These are phyloP conservation scores for Scutellaria baicalensis DNA, from an alignment of 257 asterid genomes.

Conservation along the genomic window DNA sequence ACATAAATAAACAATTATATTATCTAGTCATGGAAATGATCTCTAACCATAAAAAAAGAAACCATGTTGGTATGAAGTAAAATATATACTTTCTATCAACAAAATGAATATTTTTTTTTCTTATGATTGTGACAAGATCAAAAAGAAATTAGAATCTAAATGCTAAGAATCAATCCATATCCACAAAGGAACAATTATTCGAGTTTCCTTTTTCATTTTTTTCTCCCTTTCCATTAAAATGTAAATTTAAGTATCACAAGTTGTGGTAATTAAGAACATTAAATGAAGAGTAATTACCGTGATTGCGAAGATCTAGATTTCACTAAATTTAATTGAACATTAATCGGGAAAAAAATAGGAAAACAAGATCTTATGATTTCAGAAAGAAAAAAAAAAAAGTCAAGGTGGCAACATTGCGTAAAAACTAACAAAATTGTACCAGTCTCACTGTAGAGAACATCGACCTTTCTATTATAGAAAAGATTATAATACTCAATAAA, in stretches of 20 bases:
- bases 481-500: not conserved
- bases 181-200: not conserved
- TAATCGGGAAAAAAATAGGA: not conserved
- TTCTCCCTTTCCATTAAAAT: not conserved
- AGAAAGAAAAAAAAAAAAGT: not conserved
- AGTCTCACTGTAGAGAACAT: slow-evolving; percentile 25
- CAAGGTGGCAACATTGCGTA: not conserved
- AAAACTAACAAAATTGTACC: slow-evolving; percentile 14
- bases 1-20: too few species aligned
- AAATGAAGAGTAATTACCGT: not conserved
- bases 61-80: too few species aligned
- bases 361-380: not conserved
- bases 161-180: not conserved
- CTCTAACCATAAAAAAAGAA: too few species aligned
- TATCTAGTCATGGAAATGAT: too few species aligned
- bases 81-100: too few species aligned
- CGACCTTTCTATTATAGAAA: not conserved
- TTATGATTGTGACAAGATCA: not conserved
- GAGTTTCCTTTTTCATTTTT: not conserved
- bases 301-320: not conserved
- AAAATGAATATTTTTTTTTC: not conserved
- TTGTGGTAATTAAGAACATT: too few species aligned
- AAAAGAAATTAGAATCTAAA: too few species aligned
- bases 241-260: too few species aligned
- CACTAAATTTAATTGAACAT: not conserved